Percentiles rank a stretch among this genome's conserved stretches.
Evolutionary conservation across 345 rosid genomes (phyloP).

Genomic region (Acer campestre): DNA sequence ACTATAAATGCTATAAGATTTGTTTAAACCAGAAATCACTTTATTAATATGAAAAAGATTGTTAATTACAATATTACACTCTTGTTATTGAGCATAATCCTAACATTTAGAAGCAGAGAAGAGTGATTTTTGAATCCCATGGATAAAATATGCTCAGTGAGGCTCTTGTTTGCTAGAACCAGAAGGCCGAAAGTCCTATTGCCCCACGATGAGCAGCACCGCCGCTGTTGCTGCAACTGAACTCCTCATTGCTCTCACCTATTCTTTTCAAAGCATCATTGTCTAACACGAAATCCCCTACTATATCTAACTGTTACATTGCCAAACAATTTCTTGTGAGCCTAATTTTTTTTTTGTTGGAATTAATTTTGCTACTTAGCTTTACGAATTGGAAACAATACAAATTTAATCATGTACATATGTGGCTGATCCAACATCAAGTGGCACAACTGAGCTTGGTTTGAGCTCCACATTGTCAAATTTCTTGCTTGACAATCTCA

Average conservation of each 20-base stretch:
- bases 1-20: no score
- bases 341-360: background rate
- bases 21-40: no score
- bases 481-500: constrained; percentile 55
- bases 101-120: no score
- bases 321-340: no score
- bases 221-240: constrained; percentile 50
- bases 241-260: constrained; percentile 40
- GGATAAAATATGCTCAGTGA: constrained; percentile 41
- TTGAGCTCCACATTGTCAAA: constrained; percentile 46
- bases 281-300: constrained; percentile 69
- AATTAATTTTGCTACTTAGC: background rate
- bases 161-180: constrained; percentile 66
- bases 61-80: no score
- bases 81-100: no score
- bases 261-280: constrained; percentile 47
- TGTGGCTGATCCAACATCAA: constrained; percentile 61
- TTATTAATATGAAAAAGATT: no score
- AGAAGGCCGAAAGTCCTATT: constrained; percentile 82
- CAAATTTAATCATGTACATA: constrained; percentile 43
- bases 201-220: constrained; percentile 71
- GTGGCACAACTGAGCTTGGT: constrained; percentile 63
- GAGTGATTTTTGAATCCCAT: no score
- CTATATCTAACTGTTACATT: constrained; percentile 70
- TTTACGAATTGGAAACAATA: background rate